Base-by-base conservation (phyloP, 2,329 filamentous ascomycete genomes). In the Diaporthe citrichinensis region DNA sequence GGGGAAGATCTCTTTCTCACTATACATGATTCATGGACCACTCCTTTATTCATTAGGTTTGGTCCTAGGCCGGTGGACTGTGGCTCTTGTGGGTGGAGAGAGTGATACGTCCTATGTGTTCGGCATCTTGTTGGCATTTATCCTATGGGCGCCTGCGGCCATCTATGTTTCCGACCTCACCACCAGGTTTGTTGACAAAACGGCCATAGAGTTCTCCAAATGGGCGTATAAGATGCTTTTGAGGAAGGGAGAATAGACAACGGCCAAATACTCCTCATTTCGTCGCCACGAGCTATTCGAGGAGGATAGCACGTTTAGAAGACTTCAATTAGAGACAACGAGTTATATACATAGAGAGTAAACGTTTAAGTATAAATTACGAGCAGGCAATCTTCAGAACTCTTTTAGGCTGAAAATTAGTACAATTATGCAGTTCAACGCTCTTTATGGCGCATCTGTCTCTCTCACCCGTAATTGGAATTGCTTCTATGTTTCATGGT, bases 1-100 rank as follows among this genome's bases (percentile, higher is more conserved):
- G 76, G 76, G 76, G 2, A 73, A 41, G 34, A 77, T 77, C 39
- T 77, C 76, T 8, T 77, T 71, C 41, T 65, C 74, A 2, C 31
- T 76, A 0, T 77, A 77, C 41, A 59, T 77, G 71, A 25, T 77
- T 20, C 76, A 77, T 36, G 76, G 76, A 2, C 76, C 74, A 4
- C 31, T 77, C 31, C 58, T 77, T 10, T 77, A 74, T 39, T 73
- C 74, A 12, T n/a, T 77, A 4, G 76, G 71, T 12, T 68, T 73
- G 25, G 44, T 61, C 9, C 36, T 77, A 8, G 74, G 36, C 12
- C 71, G 49, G 14, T 44, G 31, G 14, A 61, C 20, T 36, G 62
- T 76, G 5, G 51, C 15, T 12, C 14, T 77, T 36, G 44, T 67
- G 15, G 71, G 71, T 3, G 31, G 9, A 15, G 53, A 44, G n/a